Evolutionary conservation across 345 rosid species (phyloP).

Genomic region (Kernera saxatilis): DNA sequence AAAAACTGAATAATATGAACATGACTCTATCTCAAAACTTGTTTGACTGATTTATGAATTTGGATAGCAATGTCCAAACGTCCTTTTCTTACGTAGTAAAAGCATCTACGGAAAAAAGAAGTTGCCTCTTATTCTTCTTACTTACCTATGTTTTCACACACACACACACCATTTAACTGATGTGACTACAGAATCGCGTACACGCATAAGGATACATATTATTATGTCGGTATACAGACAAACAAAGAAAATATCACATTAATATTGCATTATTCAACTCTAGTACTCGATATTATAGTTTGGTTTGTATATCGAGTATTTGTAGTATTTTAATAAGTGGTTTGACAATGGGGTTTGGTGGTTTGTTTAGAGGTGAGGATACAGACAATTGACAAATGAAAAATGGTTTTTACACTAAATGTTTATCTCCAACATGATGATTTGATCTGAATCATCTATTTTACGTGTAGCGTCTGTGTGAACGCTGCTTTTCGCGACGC

Average conservation of each 20-base stretch:
- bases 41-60: conserved; percentile 14
- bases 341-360: background rate
- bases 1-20: conserved; percentile 18
- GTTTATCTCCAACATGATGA: background rate
- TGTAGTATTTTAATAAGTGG: background rate
- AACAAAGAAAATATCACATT: background rate
- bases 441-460: background rate
- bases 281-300: background rate
- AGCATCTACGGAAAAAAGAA: background rate
- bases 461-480: conserved; percentile 12
- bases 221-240: conserved; percentile 5
- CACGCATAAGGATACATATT: background rate
- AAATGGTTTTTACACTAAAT: background rate
- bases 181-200: conserved; percentile 18
- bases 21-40: conserved; percentile 14
- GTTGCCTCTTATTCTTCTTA: background rate
- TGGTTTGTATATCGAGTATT: background rate
- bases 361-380: conserved; percentile 16
- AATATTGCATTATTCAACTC: background rate
- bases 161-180: background rate
- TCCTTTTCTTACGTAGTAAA: background rate
- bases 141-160: conserved; percentile 19
- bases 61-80: conserved; percentile 5
- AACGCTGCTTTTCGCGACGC: conserved; percentile 16
- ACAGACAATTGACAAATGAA: background rate